These are phyloP conservation scores for Rhizoclosmatium globosum DNA, from an alignment of 192 early-diverging fungal species.

Conservation along the genomic window DNA sequence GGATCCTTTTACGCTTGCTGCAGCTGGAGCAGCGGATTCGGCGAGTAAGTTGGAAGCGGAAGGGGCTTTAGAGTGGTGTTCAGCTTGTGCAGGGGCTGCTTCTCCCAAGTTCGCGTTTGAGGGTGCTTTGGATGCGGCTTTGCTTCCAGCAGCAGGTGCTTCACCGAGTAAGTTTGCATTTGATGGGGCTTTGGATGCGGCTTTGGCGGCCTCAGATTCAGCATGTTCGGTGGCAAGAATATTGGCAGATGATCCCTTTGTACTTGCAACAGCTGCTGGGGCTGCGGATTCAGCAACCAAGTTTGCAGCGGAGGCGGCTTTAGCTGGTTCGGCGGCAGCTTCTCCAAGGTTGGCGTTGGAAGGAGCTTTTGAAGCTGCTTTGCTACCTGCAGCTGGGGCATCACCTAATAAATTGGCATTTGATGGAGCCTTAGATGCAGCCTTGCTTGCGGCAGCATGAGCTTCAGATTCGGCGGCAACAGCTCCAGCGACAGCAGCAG, in stretches of 20 bases:
- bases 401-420: background rate
- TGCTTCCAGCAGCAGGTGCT: background rate
- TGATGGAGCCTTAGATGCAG: background rate
- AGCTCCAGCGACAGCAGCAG: background rate
- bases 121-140: background rate
- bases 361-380: background rate
- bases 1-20: conserved; percentile 14
- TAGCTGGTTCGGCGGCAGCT: background rate
- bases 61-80: background rate
- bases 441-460: background rate
- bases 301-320: background rate
- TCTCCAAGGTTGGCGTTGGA: no score
- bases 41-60: conserved; percentile 6
- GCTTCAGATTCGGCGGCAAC: background rate
- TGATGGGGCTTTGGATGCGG: background rate
- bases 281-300: background rate
- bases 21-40: background rate
- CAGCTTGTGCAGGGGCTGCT: background rate
- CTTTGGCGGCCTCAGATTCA: background rate
- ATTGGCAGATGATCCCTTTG: conserved; percentile 7
- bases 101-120: background rate
- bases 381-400: background rate
- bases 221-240: conserved; percentile 7
- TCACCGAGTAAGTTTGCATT: conserved; percentile 3
- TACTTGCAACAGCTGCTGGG: background rate